Evolutionary conservation across 345 rosid genomes (phyloP).

Genomic region (Eucalyptus virginea): DNA sequence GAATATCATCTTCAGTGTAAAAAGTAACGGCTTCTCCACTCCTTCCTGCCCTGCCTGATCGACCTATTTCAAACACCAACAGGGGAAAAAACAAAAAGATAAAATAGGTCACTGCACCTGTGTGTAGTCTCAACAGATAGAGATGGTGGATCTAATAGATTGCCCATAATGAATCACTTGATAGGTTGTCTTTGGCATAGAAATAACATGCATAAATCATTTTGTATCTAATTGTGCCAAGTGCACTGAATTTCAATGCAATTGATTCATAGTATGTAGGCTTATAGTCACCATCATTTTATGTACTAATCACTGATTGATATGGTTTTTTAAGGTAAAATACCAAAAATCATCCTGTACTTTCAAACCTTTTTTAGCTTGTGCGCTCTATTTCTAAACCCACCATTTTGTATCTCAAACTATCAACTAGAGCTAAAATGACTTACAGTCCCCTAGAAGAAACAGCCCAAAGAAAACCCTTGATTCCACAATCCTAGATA

Average conservation of each 20-base stretch:
- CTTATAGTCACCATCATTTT: not conserved
- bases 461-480: not conserved
- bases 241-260: not conserved
- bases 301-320: not conserved
- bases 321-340: not conserved
- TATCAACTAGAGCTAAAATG: not conserved
- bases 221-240: not conserved
- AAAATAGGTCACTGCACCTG: not conserved
- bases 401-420: not conserved
- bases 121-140: not conserved
- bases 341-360: not conserved
- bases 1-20: constrained; percentile 75
- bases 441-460: not conserved
- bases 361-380: not conserved
- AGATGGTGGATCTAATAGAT: not conserved
- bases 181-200: not conserved
- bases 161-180: not conserved
- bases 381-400: not conserved
- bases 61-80: constrained; percentile 24
- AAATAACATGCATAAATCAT: not conserved
- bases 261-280: not conserved
- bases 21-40: constrained; percentile 81
- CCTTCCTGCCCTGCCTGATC: constrained; percentile 93
- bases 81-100: not conserved
- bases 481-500: not conserved